Conservation (phyloP, 2,329 filamentous ascomycete species). For the Chaetomiaceae sp. region DNA sequence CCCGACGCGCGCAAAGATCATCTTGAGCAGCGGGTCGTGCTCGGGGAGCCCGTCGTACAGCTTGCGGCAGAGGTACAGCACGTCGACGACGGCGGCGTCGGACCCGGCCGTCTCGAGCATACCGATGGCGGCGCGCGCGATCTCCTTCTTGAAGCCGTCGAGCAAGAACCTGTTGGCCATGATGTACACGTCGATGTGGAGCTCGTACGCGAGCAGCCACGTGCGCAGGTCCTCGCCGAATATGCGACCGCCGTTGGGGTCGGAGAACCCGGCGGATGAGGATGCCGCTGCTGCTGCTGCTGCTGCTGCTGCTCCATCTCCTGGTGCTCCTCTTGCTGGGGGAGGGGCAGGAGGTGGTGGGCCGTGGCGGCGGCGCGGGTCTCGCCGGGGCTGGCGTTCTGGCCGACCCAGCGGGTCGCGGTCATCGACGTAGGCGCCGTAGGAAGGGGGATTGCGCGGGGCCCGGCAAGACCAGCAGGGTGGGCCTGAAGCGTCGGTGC, state of each 20-base stretch:
- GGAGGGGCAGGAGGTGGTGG: not conserved
- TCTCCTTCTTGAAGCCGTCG: conserved; percentile 40
- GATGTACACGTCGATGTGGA: conserved; percentile 47
- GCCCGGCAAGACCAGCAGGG: conserved; percentile 42
- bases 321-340: not conserved
- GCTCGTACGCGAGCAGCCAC: conserved; percentile 44
- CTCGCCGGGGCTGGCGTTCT: conserved; percentile 11
- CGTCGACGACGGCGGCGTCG: conserved; percentile 41
- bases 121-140: conserved; percentile 42
- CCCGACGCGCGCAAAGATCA: conserved; percentile 46
- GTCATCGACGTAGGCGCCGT: conserved; percentile 12
- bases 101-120: conserved; percentile 43
- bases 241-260: conserved; percentile 34
- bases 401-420: not conserved
- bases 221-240: conserved; percentile 42
- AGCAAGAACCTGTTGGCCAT: conserved; percentile 46
- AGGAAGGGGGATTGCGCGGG: conserved; percentile 31
- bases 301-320: not conserved
- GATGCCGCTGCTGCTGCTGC: not conserved
- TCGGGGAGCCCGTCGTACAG: conserved; percentile 42
- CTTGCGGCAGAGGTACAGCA: conserved; percentile 41
- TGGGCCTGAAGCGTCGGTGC: conserved; percentile 32
- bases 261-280: not conserved
- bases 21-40: conserved; percentile 41
- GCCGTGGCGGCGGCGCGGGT: conserved; percentile 18